These are phyloP conservation scores for Hemileccinum rubropunctum DNA, from an alignment of 768 basidiomycete species.

Conservation along the genomic window DNA sequence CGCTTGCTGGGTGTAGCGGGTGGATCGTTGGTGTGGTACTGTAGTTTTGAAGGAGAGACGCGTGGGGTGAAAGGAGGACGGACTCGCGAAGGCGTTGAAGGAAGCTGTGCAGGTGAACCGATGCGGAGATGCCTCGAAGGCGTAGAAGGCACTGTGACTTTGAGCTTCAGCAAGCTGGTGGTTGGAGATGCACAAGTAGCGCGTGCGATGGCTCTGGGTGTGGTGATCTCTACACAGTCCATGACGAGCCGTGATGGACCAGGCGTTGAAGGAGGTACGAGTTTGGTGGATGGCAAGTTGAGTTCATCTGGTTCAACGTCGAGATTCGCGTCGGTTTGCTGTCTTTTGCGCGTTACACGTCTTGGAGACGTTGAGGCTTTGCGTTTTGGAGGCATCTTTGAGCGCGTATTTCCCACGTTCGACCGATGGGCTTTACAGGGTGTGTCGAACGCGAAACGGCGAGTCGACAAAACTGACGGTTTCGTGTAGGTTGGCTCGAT, in stretches of 20 bases:
- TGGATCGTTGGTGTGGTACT: slow-evolving; percentile 1
- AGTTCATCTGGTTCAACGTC: slow-evolving; percentile 29
- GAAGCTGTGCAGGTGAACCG: too few relatives aligned
- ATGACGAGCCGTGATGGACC: slow-evolving; percentile 25
- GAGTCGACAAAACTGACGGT: slow-evolving; percentile 1
- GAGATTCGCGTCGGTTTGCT: background rate
- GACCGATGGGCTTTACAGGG: slow-evolving; percentile 68
- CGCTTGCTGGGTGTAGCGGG: slow-evolving; percentile 19
- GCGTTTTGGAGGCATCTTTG: slow-evolving; percentile 39
- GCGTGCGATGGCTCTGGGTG: slow-evolving; percentile 13
- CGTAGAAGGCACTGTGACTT: slow-evolving; percentile 14
- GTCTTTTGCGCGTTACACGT: slow-evolving; percentile 31
- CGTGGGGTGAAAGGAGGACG: slow-evolving; percentile 16
- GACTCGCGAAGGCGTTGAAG: slow-evolving; percentile 13
- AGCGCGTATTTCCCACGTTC: slow-evolving; percentile 20
- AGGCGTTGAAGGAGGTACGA: slow-evolving; percentile 24
- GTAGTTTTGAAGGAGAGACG: slow-evolving; percentile 15
- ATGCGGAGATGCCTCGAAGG: slow-evolving; percentile 15
- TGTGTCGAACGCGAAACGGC: slow-evolving; percentile 19
- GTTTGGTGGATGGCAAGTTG: slow-evolving; percentile 8
- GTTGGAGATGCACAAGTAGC: slow-evolving; percentile 10
- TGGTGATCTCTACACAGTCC: slow-evolving; percentile 32
- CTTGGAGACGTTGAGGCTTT: slow-evolving; percentile 37
- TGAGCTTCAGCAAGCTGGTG: background rate
- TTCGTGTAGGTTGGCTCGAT: slow-evolving; percentile 62